Evolutionary conservation across 768 basidiomycete genomes (phyloP).

Genomic region (Lactifluus echinatus): DNA sequence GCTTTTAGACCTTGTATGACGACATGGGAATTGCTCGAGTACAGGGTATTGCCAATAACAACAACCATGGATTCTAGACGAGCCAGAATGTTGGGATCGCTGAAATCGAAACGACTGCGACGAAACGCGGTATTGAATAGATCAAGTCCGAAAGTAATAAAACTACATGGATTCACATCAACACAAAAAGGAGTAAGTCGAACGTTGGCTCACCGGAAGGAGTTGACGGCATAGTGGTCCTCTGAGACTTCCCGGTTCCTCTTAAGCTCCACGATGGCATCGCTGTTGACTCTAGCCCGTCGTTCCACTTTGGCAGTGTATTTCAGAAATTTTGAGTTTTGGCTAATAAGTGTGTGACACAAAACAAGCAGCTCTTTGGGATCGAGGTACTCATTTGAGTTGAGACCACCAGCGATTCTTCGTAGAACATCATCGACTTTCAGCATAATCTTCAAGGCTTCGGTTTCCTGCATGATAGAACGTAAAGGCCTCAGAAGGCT

Average conservation of each 20-base stretch:
- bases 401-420: slow-evolving; percentile 75
- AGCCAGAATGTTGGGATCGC: slow-evolving; percentile 60
- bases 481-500: slow-evolving; percentile 70
- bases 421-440: slow-evolving; percentile 85
- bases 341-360: slow-evolving; percentile 84
- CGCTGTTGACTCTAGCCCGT: slow-evolving; percentile 31
- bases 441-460: slow-evolving; percentile 67
- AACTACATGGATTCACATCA: slow-evolving; percentile 36
- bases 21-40: slow-evolving; percentile 71
- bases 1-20: slow-evolving; percentile 70
- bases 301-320: slow-evolving; percentile 36
- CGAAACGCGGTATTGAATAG: slow-evolving; percentile 82
- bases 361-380: slow-evolving; percentile 68
- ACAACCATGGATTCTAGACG: slow-evolving; percentile 82
- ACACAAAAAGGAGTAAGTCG: neutral
- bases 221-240: slow-evolving; percentile 79
- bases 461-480: slow-evolving; percentile 80
- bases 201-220: slow-evolving; percentile 54
- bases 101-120: slow-evolving; percentile 79
- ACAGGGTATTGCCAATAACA: slow-evolving; percentile 86
- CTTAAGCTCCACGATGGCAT: slow-evolving; percentile 72
- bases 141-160: slow-evolving; percentile 87
- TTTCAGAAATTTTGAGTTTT: slow-evolving; percentile 82
- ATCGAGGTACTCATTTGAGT: slow-evolving; percentile 64
- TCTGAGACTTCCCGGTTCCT: slow-evolving; percentile 45